Base-by-base conservation (phyloP, 2,329 filamentous ascomycete species). In the Moelleriella libera region DNA sequence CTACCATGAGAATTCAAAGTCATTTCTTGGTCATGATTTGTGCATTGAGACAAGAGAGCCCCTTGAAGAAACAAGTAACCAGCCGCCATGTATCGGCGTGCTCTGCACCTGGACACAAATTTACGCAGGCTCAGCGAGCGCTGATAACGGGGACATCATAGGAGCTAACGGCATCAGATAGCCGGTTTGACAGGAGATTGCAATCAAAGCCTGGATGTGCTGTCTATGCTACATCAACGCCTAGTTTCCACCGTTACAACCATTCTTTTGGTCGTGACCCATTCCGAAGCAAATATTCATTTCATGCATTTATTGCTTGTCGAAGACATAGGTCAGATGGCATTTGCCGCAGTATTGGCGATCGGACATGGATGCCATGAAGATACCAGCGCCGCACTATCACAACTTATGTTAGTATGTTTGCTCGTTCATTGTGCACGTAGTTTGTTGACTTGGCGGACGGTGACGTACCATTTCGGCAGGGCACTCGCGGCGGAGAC, bases 291-390 rank as follows among this genome's bases (percentile, higher is more conserved):
- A 54, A 49, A 56, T 47, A 31, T 50, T 51, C 53, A 48, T 47
- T 52, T 60, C 49, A 53, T 60, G 58, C 58, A 54, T 53, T 72
- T 74, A 76, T 62, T 73, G 72, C 74, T 83, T 81, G 70, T 82
- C 79, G 65, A 83, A 82, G 67, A 83, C 79, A 71, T 83, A 83
- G 70, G 80, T 83, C 54, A 83, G 70, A 69, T 83, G 79, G 78
- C 80, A 83, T 56, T 78, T 77, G 60, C 80, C 80, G 60, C 88
- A 95, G 84, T 96, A 95, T 76, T 98, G 94, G 70, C 92, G 88
- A 77, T 98, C 94, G 75, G 94, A 85, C 89, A 97, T 97, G 69
- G 92, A 88, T 69, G 92, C 92, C 92, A 98, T 98, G 85, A 98
- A 98, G 78, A 98, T 84, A 89, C 92, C 92, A 64, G 94, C 92